Base-by-base conservation (phyloP, 768 basidiomycete genomes). In the Psilocybe azurescens region DNA sequence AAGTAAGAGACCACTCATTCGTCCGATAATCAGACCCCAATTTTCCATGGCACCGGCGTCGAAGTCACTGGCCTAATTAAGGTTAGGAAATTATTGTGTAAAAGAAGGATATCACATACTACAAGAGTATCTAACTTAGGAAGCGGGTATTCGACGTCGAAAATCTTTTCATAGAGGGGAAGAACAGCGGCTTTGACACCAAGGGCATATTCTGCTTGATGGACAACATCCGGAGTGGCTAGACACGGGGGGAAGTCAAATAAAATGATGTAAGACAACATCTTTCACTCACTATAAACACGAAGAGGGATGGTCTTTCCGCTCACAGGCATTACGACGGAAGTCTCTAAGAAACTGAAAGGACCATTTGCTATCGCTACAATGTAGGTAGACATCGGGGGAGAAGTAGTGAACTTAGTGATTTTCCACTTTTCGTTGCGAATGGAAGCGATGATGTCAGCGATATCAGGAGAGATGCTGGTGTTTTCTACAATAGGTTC, bases 101-200 rank as follows among this genome's bases (percentile, higher is more conserved):
- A 64, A 39, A 46, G 39, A 48, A 33, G 38, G 16, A 32, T 46
- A 50, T 51, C 59, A 24, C 87, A 60, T 72, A 88, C 89, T 59
- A 94, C 93, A 14, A 99, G 82, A 2, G 95, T 96, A 71, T 98
- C 97, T 47, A 99, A 83, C 79, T 99, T 98, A 5, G 95, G 94
- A 28, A 99, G 83, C 24, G 96, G 94, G 73, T 90, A 99, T 60
- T 90, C 91, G 65, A 98, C 89, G 66, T 96, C 89, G 71, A 98
- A 98, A 56, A 97, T 84, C 72, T 90, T 81, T 76, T 99, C 96
- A 73, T 96, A 98, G n/a, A 95, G 72, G 11, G 95, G 95, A 13
- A 97, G 77, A 10, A 93, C 91, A 36, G 81, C 82, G 5, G 83
- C 85, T 74, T 92, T 97, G 67, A 97, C 88, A 67, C 96, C 94